Percentiles rank a stretch among this genome's conserved stretches.
Conservation (phyloP, 805 yeast species). For the Yarrowia sp. region DNA sequence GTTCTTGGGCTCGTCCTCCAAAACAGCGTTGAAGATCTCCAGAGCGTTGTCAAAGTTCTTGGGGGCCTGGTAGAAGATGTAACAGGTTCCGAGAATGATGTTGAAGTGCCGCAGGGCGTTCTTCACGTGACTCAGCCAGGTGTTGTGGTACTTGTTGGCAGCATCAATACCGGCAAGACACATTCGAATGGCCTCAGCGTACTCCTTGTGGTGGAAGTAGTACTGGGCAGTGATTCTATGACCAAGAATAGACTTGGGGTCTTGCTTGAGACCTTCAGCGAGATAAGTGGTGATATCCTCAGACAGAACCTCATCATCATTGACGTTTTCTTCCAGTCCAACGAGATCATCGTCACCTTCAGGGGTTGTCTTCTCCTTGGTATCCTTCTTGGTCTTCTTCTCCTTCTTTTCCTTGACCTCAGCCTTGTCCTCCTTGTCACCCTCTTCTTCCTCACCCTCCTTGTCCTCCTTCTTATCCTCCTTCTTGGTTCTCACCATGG, state of each 20-base stretch:
- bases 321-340: constrained; percentile 33
- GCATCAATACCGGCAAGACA: constrained; percentile 62
- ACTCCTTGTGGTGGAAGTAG: constrained; percentile 60
- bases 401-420: constrained; percentile 22
- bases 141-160: constrained; percentile 41
- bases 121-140: constrained; percentile 45
- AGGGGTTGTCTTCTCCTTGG: constrained; percentile 10
- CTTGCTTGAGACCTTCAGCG: constrained; percentile 48
- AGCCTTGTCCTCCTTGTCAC: constrained; percentile 30
- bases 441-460: constrained; percentile 31
- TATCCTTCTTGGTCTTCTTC: neutral
- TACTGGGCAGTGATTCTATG: constrained; percentile 63
- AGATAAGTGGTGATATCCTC: constrained; percentile 49
- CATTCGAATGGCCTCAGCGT: constrained; percentile 56
- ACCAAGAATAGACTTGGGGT: constrained; percentile 52
- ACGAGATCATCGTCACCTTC: constrained; percentile 31
- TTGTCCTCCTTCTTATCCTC: constrained; percentile 28
- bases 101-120: constrained; percentile 59
- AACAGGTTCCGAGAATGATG: constrained; percentile 67
- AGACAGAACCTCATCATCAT: constrained; percentile 39
- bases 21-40: constrained; percentile 62
- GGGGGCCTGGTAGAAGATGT: constrained; percentile 87
- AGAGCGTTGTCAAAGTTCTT: constrained; percentile 77
- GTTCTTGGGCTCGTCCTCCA: constrained; percentile 48
- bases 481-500: constrained; percentile 42